Evolutionary conservation across 2,329 filamentous ascomycete genomes (phyloP), one percentile per base, ranked within the genome.

Genomic region (Alternaria panax): DNA sequence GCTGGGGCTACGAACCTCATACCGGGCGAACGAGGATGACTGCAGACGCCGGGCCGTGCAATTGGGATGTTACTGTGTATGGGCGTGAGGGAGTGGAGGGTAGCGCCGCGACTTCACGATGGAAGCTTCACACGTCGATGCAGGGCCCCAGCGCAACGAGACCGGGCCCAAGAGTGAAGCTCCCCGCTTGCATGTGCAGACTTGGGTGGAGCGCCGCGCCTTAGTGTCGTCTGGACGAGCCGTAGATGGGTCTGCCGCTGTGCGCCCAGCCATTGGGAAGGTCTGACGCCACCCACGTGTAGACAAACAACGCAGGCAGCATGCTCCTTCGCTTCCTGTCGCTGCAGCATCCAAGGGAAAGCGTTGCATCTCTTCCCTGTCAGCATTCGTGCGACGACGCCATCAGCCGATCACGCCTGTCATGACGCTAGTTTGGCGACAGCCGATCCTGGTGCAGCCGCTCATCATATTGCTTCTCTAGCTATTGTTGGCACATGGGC

Each of bases 191-290:
- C 55, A 57, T 51, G 51, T 43, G 56, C 59, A 57, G 34, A 58
- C 50, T 53, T 64, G 53, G 38, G 52, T 56, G 52, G 65, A 66
- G 57, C 62, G 56, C 46, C 46, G 52, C 16, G 36, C 32, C 24
- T 14, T 52, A 52, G 63, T 50, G 54, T 54, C 48, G 54, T 56
- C 36, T 42, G 38, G 57, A 53, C 54, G 56, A 55, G 62, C 40
- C 50, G 48, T 42, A 62, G 43, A 66, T 51, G 55, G 58, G 47
- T 36, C 48, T 46, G 46, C 46, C 57, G 51, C 56, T 51, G 57
- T 51, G 57, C 58, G 55, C 43, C 60, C 53, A 58, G 55, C 68
- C 67, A 71, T 64, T 64, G 55, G 62, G 58, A 62, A 64, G 48
- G 60, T 51, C 56, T 51, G 56, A 55, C 22, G 56, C 50, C 45